Percentiles rank a stretch among this genome's conserved stretches.
Evolutionary conservation across 805 yeast species (phyloP).

Genomic region (Ogataea sp.): DNA sequence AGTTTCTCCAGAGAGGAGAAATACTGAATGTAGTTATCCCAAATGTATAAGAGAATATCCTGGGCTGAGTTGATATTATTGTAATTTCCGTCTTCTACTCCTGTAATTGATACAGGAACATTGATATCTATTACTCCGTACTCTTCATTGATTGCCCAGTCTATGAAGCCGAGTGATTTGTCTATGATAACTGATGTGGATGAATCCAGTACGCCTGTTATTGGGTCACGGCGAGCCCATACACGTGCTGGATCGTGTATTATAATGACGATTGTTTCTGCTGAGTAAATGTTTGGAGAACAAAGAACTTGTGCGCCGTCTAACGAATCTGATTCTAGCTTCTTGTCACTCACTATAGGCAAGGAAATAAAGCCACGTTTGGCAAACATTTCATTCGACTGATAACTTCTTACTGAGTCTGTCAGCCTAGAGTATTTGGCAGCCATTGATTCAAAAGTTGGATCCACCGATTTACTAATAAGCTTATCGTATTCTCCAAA

Average conservation of each 20-base stretch:
- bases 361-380: constrained; percentile 54
- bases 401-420: constrained; percentile 70
- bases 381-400: constrained; percentile 47
- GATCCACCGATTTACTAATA: constrained; percentile 32
- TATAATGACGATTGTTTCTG: constrained; percentile 57
- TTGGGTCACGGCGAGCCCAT: constrained; percentile 80
- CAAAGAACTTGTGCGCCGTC: constrained; percentile 64
- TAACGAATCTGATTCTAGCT: constrained; percentile 39
- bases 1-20: constrained; percentile 58
- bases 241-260: constrained; percentile 90
- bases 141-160: constrained; percentile 51
- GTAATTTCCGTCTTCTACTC: constrained; percentile 41
- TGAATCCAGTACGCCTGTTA: constrained; percentile 70
- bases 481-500: constrained; percentile 23
- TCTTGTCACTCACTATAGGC: constrained; percentile 45
- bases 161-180: constrained; percentile 59
- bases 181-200: constrained; percentile 69
- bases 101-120: constrained; percentile 52
- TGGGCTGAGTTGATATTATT: constrained; percentile 64
- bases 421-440: constrained; percentile 45
- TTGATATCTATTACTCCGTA: constrained; percentile 81
- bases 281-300: constrained; percentile 58
- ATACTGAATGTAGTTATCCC: constrained; percentile 86
- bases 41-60: constrained; percentile 67
- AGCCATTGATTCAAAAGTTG: constrained; percentile 26